Base-by-base conservation (phyloP, 2,329 filamentous ascomycete species). In the Neocatenulostroma microsporum region DNA sequence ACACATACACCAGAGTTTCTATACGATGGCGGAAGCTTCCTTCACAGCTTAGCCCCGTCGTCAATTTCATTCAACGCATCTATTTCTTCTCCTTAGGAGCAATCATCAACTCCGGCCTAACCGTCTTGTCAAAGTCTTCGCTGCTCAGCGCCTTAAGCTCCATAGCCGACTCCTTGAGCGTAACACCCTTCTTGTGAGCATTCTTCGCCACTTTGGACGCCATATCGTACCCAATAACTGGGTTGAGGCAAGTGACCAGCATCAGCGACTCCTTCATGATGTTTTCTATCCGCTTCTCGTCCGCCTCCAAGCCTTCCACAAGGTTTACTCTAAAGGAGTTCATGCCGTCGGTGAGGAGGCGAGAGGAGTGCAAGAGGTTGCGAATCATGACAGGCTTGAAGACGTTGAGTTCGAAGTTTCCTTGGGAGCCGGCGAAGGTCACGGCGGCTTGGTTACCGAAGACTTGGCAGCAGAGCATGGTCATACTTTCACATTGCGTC, bases 331-430 rank as follows among this genome's bases (percentile, higher is more conserved):
- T 85, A 61, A 98, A 96, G 47, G 85, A 93, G 56, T 75, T 76
- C 88, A 96, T 96, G 54, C 84, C 85, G 58, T 98, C 91, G 23
- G 85, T 74, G 39, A 98, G 70, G 44, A 98, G 79, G 48, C 89
- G 79, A 39, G 82, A 73, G 70, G 86, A 94, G 75, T 96, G 91
- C 26, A 98, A 75, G 49, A 96, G 72, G 70, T 96, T 96, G 65
- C 83, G 77, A 66, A 96, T 96, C 62, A 98, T 76, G 41, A 96
- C 77, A 28, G 91, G 91, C 75, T 96, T 96, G 78, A 94, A 98
- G 38, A 96, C 91, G 67, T 96, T 98, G 51, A 98, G 77, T 68
- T 96, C 91, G 55, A 98, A 98, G 70, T 96, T 93, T 49, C 91
- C 91, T 69, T 91, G 94, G 72, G 93, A 93, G 58, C 89, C 91